phyloP scores from a whole-genome alignment of 179 eudicot genomes.

The Drosera spatulata region DNA sequence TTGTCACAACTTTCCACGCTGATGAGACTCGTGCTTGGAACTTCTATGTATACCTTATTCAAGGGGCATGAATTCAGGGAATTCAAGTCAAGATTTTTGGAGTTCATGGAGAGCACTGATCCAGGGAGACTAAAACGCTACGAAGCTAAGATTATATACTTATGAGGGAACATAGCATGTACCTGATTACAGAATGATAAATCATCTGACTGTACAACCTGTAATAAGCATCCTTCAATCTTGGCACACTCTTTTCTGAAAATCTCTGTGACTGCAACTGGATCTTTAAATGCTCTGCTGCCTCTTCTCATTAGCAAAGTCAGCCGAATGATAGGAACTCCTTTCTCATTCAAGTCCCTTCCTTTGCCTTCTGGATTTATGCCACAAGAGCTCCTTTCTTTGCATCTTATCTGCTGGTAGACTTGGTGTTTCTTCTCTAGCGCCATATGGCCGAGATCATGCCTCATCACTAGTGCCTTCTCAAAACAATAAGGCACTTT shows the following conservation, averaged over 20 bases:
- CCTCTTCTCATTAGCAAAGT: constrained; percentile 41
- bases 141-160: too few relatives aligned
- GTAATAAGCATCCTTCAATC: constrained; percentile 26
- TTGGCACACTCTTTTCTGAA: constrained; percentile 27
- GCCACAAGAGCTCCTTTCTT: constrained; percentile 23
- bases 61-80: too few relatives aligned
- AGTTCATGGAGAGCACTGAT: not conserved
- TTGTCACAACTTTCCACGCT: too few relatives aligned
- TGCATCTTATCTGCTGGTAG: constrained; percentile 28
- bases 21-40: too few relatives aligned
- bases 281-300: constrained; percentile 27
- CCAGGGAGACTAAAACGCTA: not conserved
- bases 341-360: constrained; percentile 13
- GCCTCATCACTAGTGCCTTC: constrained; percentile 36
- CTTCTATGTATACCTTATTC: too few relatives aligned
- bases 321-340: constrained; percentile 19
- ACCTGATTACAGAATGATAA: constrained; percentile 32
- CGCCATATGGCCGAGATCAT: constrained; percentile 20
- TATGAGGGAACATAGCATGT: not conserved
- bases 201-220: constrained; percentile 16
- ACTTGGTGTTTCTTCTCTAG: constrained; percentile 14
- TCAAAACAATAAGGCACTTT: constrained; percentile 25
- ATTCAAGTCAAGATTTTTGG: too few relatives aligned
- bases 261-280: constrained; percentile 15
- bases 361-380: constrained; percentile 10